Evolutionary conservation across 108 stramenopile genomes (phyloP).

Genomic region (Cyclotella sp.): DNA sequence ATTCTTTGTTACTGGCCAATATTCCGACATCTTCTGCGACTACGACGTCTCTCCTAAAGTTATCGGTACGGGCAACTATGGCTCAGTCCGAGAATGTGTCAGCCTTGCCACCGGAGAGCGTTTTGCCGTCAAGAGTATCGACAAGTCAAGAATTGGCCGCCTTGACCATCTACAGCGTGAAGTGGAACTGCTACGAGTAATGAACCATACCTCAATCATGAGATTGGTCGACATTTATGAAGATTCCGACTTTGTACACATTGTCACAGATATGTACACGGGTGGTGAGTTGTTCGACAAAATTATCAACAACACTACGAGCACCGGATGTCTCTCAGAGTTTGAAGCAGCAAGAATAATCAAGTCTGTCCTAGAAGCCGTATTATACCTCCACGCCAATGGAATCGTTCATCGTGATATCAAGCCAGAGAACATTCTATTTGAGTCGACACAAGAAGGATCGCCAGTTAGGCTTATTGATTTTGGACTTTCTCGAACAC

Average conservation of each 20-base stretch:
- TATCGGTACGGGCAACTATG: constrained; percentile 43
- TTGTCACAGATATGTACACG: constrained; percentile 76
- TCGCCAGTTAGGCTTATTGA: constrained; percentile 25
- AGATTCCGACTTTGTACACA: constrained; percentile 60
- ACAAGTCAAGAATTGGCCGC: constrained; percentile 44
- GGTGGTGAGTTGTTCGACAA: constrained; percentile 93
- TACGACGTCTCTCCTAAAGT: constrained; percentile 24
- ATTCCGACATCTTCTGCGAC: constrained; percentile 20
- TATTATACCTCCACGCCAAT: constrained; percentile 90
- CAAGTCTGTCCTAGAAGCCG: constrained; percentile 64
- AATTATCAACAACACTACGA: constrained; percentile 79
- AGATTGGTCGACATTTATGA: constrained; percentile 79
- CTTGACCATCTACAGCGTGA: constrained; percentile 34
- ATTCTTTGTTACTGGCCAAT: constrained; percentile 17
- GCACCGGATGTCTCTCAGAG: constrained; percentile 79
- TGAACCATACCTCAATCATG: constrained; percentile 44
- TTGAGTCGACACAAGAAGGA: constrained; percentile 53
- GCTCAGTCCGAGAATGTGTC: constrained; percentile 33
- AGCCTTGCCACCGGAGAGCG: constrained; percentile 44
- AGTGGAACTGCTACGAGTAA: constrained; percentile 15
- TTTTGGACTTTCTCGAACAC: constrained; percentile 39
- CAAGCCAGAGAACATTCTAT: constrained; percentile 89
- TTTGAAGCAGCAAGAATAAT: constrained; percentile 67
- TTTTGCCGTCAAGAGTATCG: constrained; percentile 71
- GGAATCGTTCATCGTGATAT: constrained; percentile 97